Evolutionary conservation across 345 rosid genomes (phyloP), one percentile per base, ranked within the genome.

Genomic region (Triadica sebifera): DNA sequence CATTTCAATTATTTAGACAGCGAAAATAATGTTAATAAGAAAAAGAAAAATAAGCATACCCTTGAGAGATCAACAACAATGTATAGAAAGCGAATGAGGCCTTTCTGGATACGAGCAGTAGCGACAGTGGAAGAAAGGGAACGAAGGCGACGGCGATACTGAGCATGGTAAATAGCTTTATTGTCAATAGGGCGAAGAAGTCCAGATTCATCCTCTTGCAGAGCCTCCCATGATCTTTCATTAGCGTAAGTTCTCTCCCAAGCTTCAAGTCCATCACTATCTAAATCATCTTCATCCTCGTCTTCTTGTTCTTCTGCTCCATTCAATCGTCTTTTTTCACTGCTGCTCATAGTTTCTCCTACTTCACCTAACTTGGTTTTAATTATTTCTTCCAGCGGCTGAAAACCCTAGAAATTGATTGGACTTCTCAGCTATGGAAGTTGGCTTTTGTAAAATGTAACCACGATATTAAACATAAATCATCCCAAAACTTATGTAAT

Each of bases 131-230:
- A 71, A 25, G 95, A 84, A 75, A 88, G 90, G n/a, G 89, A 70
- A 20, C 90, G 93, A 51, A 91, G 91, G 17, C 92, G 96, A 20
- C 89, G 84, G 20, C 90, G 89, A 39, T 84, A 88, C 86, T 85
- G 91, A 62, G 94, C 89, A 74, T 91, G 97, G 74, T 88, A 83
- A 51, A 86, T 85, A 20, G 87, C 89, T 47, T 80, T 76, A 84
- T 86, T 84, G 70, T 94, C 98, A 22, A 92, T 84, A 15, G 96
- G 89, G 13, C 90, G 91, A 72, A 92, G 89, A 11, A 86, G 82
- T 0, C 98, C 98, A 1, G 93, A 92, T 74, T 91, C 98, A 22
- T 94, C 98, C 77, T 94, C 98, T 79, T 94, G 95, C n/a, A 91
- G 78, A 15, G 87, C 82, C 65, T 92, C 98, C 94, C 96, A 94